Conservation (phyloP, 2,329 filamentous ascomycete species). For the Neopestalotiopsis rosae region DNA sequence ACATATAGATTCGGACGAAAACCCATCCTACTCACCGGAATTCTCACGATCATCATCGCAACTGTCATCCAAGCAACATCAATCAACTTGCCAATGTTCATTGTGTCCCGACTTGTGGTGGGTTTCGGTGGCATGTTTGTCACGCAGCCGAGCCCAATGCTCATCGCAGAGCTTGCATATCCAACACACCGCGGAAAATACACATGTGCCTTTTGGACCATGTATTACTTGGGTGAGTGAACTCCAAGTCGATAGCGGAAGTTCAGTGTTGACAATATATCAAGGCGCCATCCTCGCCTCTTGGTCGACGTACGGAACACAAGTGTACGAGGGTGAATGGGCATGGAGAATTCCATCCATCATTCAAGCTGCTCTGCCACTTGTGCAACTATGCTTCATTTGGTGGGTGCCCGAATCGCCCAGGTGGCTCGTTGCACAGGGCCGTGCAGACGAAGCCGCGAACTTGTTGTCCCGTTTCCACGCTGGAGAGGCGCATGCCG, state of each 20-base stretch:
- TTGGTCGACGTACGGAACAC: constrained; percentile 44
- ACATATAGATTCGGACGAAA: constrained; percentile 29
- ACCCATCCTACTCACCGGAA: constrained; percentile 32
- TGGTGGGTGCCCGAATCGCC: constrained; percentile 37
- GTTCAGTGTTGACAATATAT: constrained; percentile 8
- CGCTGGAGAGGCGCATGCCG: constrained; percentile 51
- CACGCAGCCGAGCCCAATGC: constrained; percentile 40
- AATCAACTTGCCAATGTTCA: constrained; percentile 40
- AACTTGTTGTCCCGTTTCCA: constrained; percentile 37
- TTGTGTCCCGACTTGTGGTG: constrained; percentile 42
- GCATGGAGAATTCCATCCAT: constrained; percentile 40
- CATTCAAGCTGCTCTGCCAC: constrained; percentile 31
- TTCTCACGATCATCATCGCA: constrained; percentile 40
- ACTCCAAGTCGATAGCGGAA: neutral
- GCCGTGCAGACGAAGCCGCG: constrained; percentile 34
- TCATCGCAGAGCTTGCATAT: constrained; percentile 41
- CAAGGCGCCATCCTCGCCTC: constrained; percentile 38
- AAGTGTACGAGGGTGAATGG: constrained; percentile 26
- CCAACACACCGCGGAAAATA: constrained; percentile 40
- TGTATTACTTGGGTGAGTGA: constrained; percentile 41
- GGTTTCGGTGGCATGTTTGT: constrained; percentile 47
- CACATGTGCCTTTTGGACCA: constrained; percentile 40
- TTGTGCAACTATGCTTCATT: constrained; percentile 23
- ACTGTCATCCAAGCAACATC: constrained; percentile 43
- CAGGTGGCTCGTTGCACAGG: constrained; percentile 39